Evolutionary conservation across 2,329 filamentous ascomycete species (phyloP).

Genomic region (Epichloe hybrida): DNA sequence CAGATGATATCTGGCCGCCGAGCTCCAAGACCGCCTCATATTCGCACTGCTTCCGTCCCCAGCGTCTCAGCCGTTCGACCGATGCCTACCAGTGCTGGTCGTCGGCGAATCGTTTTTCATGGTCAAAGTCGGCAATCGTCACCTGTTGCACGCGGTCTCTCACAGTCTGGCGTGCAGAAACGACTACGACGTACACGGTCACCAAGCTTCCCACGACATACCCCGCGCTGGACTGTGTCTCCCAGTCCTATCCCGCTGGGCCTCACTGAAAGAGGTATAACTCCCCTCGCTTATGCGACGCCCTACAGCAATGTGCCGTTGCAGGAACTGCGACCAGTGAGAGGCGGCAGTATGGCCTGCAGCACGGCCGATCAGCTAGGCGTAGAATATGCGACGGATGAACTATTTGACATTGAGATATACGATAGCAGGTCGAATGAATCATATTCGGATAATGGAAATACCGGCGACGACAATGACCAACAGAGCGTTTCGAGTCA

Average conservation of each 20-base stretch:
- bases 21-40: slow-evolving; percentile 31
- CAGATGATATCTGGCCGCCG: slow-evolving; percentile 26
- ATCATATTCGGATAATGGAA: slow-evolving; percentile 16
- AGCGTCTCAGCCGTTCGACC: slow-evolving; percentile 22
- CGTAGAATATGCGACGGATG: slow-evolving; percentile 19
- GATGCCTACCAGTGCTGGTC: slow-evolving; percentile 23
- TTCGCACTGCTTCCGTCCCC: slow-evolving; percentile 41
- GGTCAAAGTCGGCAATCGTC: slow-evolving; percentile 21
- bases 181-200: slow-evolving; percentile 45
- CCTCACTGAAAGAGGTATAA: slow-evolving; percentile 25
- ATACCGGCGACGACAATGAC: slow-evolving; percentile 14
- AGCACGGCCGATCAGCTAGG: slow-evolving; percentile 17
- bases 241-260: slow-evolving; percentile 28
- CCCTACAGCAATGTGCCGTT: slow-evolving; percentile 52
- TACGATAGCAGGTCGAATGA: slow-evolving; percentile 23
- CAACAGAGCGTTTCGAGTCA: slow-evolving; percentile 13
- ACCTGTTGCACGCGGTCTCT: slow-evolving; percentile 14
- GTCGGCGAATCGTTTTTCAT: slow-evolving; percentile 33
- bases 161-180: slow-evolving; percentile 25
- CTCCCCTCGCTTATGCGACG: slow-evolving; percentile 61
- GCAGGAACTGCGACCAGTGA: slow-evolving; percentile 23
- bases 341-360: slow-evolving; percentile 17
- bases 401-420: slow-evolving; percentile 23
- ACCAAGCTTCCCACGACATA: slow-evolving; percentile 38
- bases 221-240: slow-evolving; percentile 41